phyloP scores from a whole-genome alignment of 1,284 basidiomycete species.

The Rhodotorula sp. region DNA sequence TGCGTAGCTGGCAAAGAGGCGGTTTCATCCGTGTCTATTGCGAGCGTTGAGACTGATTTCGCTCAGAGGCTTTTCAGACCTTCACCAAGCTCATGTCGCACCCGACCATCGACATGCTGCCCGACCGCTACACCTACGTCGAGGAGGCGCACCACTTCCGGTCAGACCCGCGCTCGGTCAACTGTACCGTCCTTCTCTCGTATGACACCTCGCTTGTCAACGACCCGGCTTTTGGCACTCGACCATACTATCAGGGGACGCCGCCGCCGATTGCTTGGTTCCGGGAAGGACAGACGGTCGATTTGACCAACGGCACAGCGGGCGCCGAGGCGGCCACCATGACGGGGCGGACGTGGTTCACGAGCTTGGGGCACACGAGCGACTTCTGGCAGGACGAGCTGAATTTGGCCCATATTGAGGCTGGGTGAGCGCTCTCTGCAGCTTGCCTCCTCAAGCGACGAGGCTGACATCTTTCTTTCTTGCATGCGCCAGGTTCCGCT shows the following conservation, averaged over 20 bases:
- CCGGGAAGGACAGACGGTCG: constrained; percentile 28
- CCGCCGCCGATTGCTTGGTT: constrained; percentile 38
- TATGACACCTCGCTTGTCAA: constrained; percentile 20
- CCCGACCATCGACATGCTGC: constrained; percentile 33
- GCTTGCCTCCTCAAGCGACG: not conserved
- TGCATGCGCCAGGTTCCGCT: constrained; percentile 14
- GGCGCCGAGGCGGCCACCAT: constrained; percentile 1
- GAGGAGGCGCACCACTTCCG: constrained; percentile 39
- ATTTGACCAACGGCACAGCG: constrained; percentile 33
- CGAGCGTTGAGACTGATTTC: not conserved
- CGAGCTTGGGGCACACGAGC: constrained; percentile 22
- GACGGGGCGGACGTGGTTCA: constrained; percentile 37
- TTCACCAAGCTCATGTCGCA: constrained; percentile 32
- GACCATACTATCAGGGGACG: constrained; percentile 29
- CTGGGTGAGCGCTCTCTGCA: constrained; percentile 15
- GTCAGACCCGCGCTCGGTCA: constrained; percentile 36
- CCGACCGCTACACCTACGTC: constrained; percentile 32
- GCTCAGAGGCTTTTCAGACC: constrained; percentile 17
- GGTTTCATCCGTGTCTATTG: not conserved
- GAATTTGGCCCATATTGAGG: constrained; percentile 31
- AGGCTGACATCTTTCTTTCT: not conserved
- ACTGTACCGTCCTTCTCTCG: constrained; percentile 36
- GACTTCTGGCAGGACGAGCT: constrained; percentile 28
- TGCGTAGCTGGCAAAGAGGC: not conserved
- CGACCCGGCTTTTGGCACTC: constrained; percentile 21